These are phyloP conservation scores for Apiospora saccharicola DNA, from an alignment of 2,329 filamentous ascomycete genomes.

Conservation along the genomic window DNA sequence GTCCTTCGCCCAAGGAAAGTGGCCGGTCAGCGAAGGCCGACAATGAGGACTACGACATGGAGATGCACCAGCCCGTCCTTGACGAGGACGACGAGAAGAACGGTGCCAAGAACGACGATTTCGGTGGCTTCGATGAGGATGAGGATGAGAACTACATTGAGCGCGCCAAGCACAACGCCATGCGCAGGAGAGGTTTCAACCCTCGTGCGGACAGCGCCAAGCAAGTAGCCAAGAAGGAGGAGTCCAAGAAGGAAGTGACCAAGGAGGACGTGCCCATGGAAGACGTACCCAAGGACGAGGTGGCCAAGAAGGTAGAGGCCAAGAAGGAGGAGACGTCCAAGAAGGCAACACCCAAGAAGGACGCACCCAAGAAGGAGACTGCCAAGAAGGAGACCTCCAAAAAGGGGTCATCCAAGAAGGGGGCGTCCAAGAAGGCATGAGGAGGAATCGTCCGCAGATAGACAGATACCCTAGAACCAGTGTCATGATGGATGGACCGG, in stretches of 20 bases:
- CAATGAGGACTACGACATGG: constrained; percentile 40
- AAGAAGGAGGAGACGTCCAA: neutral
- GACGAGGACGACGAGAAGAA: constrained; percentile 50
- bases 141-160: constrained; percentile 77
- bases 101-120: constrained; percentile 58
- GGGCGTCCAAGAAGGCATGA: constrained; percentile 14
- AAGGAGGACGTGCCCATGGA: neutral
- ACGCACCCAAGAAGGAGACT: neutral
- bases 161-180: constrained; percentile 74
- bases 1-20: constrained; percentile 68
- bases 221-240: constrained; percentile 15
- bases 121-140: constrained; percentile 78
- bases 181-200: constrained; percentile 78
- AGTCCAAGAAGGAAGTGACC: constrained; percentile 5
- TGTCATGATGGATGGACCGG: neutral
- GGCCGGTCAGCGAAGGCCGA: constrained; percentile 49
- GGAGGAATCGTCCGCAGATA: constrained; percentile 4
- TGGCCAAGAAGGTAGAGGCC: neutral
- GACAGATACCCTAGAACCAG: constrained; percentile 15
- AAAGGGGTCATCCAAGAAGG: neutral
- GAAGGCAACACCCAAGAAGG: too few relatives aligned
- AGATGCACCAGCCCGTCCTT: constrained; percentile 74
- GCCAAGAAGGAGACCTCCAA: neutral
- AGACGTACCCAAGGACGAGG: neutral
- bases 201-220: constrained; percentile 48